Evolutionary conservation across 1,284 basidiomycete species (phyloP).

Genomic region (Trametes pubescens): DNA sequence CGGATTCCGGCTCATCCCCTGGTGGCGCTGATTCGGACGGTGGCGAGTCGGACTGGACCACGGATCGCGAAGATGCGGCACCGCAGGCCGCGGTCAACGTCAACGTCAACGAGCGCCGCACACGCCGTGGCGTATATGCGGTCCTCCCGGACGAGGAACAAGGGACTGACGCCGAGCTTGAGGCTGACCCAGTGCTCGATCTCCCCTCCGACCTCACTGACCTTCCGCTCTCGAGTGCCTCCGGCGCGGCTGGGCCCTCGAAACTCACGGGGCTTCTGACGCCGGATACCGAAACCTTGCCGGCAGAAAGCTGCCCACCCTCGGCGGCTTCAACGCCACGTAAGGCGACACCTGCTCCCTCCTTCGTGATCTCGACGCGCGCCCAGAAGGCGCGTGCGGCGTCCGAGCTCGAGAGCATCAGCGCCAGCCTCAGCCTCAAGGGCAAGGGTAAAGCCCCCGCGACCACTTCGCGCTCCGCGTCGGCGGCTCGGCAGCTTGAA

Average conservation of each 20-base stretch:
- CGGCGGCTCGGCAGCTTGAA: conserved; percentile 41
- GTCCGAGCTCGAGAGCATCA: conserved; percentile 34
- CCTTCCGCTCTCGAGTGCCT: conserved; percentile 44
- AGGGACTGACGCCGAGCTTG: conserved; percentile 49
- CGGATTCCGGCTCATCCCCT: conserved; percentile 42
- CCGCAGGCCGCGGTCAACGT: conserved; percentile 46
- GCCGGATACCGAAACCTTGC: conserved; percentile 43
- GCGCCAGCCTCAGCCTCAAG: conserved; percentile 31
- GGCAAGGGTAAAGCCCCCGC: conserved; percentile 21
- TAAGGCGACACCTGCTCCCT: conserved; percentile 36
- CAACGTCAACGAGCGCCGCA: conserved; percentile 76
- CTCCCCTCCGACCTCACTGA: conserved; percentile 56
- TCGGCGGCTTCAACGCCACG: conserved; percentile 31
- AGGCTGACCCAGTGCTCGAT: conserved; percentile 55
- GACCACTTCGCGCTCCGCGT: conserved; percentile 32
- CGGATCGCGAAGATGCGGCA: conserved; percentile 44
- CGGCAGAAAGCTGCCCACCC: conserved; percentile 25
- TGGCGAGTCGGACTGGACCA: conserved; percentile 46
- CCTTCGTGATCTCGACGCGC: conserved; percentile 67
- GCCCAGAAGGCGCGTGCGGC: conserved; percentile 55
- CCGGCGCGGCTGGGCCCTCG: conserved; percentile 31
- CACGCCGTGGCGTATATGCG: conserved; percentile 80
- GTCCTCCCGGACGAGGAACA: conserved; percentile 64
- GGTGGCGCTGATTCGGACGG: conserved; percentile 34
- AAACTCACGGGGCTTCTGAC: conserved; percentile 44